These are phyloP conservation scores for Pyricularia pennisetigena DNA, from an alignment of 2,329 filamentous ascomycete genomes.

Conservation along the genomic window DNA sequence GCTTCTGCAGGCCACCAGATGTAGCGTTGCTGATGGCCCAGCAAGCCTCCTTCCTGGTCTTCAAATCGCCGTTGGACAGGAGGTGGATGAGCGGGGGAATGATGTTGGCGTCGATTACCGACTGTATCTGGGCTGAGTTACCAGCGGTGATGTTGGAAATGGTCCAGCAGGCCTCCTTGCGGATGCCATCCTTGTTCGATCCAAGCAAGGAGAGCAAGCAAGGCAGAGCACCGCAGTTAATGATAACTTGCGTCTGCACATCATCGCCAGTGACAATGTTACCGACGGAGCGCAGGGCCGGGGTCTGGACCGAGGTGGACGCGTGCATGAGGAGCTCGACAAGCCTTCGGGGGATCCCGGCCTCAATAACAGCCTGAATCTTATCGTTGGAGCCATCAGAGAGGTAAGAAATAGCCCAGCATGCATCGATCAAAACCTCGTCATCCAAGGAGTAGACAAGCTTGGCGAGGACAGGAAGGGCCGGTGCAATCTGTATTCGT, in stretches of 20 bases:
- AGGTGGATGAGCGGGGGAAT: conserved; percentile 94
- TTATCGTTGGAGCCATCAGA: conserved; percentile 98
- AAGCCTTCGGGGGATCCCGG: conserved; percentile 88
- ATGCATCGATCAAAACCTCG: conserved; percentile 95
- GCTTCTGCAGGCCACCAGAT: conserved; percentile 94
- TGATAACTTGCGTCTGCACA: conserved; percentile 97
- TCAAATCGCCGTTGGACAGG: conserved; percentile 92
- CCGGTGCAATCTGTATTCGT: conserved; percentile 69
- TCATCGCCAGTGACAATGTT: conserved; percentile 99
- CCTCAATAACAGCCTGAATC: conserved; percentile 98
- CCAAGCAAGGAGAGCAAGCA: conserved; percentile 89
- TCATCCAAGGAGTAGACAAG: conserved; percentile 97
- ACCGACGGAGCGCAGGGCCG: conserved; percentile 89
- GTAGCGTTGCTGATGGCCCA: conserved; percentile 99
- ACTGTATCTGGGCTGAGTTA: conserved; percentile 95
- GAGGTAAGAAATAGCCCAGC: conserved; percentile 98
- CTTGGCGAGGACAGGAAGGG: conserved; percentile 90
- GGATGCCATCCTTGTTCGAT: conserved; percentile 97
- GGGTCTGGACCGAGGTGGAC: conserved; percentile 96
- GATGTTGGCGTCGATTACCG: conserved; percentile 93
- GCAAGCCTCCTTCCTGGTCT: conserved; percentile 98
- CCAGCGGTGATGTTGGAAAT: conserved; percentile 98
- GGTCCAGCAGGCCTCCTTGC: conserved; percentile 99
- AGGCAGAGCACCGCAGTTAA: conserved; percentile 90
- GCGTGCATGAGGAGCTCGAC: conserved; percentile 98